phyloP scores from a whole-genome alignment of 331 rosid species.

The Telfairia occidentalis region DNA sequence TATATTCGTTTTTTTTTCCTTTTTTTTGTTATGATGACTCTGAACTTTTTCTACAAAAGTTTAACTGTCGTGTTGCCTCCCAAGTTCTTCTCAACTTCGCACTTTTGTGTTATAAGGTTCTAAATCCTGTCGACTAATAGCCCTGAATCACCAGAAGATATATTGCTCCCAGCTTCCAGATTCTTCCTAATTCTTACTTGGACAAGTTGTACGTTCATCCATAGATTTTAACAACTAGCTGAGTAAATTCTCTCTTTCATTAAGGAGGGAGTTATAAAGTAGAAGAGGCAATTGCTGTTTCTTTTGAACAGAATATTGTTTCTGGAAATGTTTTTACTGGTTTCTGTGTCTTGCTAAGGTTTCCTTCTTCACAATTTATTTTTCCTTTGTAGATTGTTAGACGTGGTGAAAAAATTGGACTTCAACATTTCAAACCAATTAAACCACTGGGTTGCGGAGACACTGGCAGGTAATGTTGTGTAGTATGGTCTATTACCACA shows the following conservation, averaged over 20 bases:
- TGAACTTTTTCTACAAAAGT: neutral
- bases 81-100: neutral
- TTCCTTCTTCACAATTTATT: neutral
- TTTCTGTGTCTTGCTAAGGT: neutral
- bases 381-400: slow-evolving; percentile 32
- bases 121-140: neutral
- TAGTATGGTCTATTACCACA: neutral
- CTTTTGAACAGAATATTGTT: neutral
- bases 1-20: neutral
- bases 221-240: neutral
- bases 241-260: neutral
- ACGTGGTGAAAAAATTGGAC: slow-evolving; percentile 57
- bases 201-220: neutral
- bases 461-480: slow-evolving; percentile 69
- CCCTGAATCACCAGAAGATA: neutral
- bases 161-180: neutral
- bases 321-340: neutral
- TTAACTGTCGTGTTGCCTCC: neutral
- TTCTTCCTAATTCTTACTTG: neutral
- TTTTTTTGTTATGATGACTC: neutral
- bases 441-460: slow-evolving; percentile 94
- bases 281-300: neutral
- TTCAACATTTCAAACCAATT: slow-evolving; percentile 72
- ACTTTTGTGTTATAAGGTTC: neutral
- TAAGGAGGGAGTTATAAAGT: neutral